A percentile compares a stretch with the other conserved stretches of the same genome.
These are phyloP conservation scores for Endothia cerciana DNA, from an alignment of 2,329 filamentous ascomycete genomes.

Conservation along the genomic window DNA sequence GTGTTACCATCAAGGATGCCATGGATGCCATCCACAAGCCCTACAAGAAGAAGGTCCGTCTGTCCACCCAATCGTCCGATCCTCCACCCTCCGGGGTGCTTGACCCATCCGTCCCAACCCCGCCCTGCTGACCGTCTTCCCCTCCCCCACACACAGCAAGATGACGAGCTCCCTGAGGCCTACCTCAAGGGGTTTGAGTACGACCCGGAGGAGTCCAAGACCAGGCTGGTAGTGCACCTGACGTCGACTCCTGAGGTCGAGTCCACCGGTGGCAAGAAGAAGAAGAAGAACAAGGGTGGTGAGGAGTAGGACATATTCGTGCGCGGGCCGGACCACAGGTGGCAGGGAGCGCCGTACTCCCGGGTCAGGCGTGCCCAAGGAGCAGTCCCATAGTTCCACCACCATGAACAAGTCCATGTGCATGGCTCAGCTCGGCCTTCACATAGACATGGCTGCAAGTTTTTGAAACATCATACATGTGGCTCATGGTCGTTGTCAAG, in stretches of 20 bases:
- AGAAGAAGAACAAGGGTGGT: conserved; percentile 55
- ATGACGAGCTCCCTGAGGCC: conserved; percentile 87
- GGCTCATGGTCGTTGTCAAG: not conserved
- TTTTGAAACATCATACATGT: not conserved
- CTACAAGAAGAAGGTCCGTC: conserved; percentile 89
- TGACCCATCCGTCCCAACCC: not conserved
- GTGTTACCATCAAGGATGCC: conserved; percentile 96
- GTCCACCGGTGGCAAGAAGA: conserved; percentile 66
- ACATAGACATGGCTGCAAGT: not conserved
- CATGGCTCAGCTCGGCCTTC: not conserved
- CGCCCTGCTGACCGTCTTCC: conserved; percentile 26
- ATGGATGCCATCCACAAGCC: conserved; percentile 94
- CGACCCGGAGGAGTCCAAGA: conserved; percentile 93
- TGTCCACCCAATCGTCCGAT: not conserved
- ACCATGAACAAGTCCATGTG: not conserved
- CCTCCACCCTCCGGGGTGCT: not conserved
- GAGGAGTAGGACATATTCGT: conserved; percentile 42
- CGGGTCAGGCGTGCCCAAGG: not conserved
- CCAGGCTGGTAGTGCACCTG: conserved; percentile 83
- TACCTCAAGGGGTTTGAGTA: conserved; percentile 95
- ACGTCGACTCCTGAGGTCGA: conserved; percentile 62
- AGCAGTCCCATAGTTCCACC: not conserved
- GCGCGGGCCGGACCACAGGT: too few relatives aligned
- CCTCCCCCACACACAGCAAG: conserved; percentile 68
- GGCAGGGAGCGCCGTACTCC: not conserved